phyloP scores from a whole-genome alignment of 2,329 filamentous ascomycete genomes.

The Pseudopithomyces chartarum region DNA sequence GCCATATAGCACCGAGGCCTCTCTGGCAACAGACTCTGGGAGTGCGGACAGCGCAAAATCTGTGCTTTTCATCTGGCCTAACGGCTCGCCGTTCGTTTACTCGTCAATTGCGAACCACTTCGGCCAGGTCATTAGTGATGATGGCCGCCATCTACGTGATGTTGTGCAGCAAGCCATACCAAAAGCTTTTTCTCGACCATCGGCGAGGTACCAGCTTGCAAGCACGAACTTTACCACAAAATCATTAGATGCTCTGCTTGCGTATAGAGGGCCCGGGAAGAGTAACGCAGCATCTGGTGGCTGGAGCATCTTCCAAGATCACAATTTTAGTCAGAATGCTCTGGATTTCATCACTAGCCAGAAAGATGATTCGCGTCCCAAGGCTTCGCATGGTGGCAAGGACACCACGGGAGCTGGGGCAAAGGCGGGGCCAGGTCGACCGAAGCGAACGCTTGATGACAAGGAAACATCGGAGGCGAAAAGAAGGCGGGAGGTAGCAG shows the following conservation, averaged over 20 bases:
- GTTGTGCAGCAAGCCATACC: slow-evolving; percentile 80
- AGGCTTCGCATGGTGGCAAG: slow-evolving; percentile 17
- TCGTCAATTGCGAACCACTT: slow-evolving; percentile 56
- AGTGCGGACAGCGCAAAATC: slow-evolving; percentile 67
- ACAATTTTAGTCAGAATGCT: slow-evolving; percentile 57
- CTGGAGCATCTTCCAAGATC: slow-evolving; percentile 78
- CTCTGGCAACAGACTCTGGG: slow-evolving; percentile 36
- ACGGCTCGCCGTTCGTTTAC: slow-evolving; percentile 78
- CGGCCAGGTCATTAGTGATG: slow-evolving; percentile 40
- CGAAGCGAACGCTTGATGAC: slow-evolving; percentile 33
- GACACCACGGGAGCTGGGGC: slow-evolving; percentile 16
- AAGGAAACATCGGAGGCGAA: slow-evolving; percentile 52
- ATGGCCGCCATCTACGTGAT: slow-evolving; percentile 64
- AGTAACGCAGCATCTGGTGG: slow-evolving; percentile 75
- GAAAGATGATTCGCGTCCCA: slow-evolving; percentile 20
- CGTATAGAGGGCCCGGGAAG: slow-evolving; percentile 70
- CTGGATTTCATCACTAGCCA: slow-evolving; percentile 51
- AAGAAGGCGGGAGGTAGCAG: slow-evolving; percentile 64
- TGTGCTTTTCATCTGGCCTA: slow-evolving; percentile 81
- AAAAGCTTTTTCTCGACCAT: slow-evolving; percentile 77
- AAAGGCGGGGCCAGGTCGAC: slow-evolving; percentile 30
- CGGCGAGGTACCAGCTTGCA: slow-evolving; percentile 72
- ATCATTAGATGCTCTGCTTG: slow-evolving; percentile 72
- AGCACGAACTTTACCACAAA: slow-evolving; percentile 71
- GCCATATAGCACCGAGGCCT: slow-evolving; percentile 68